Evolutionary conservation across 2,329 filamentous ascomycete genomes (phyloP).

Genomic region (Raffaelea arxii): DNA sequence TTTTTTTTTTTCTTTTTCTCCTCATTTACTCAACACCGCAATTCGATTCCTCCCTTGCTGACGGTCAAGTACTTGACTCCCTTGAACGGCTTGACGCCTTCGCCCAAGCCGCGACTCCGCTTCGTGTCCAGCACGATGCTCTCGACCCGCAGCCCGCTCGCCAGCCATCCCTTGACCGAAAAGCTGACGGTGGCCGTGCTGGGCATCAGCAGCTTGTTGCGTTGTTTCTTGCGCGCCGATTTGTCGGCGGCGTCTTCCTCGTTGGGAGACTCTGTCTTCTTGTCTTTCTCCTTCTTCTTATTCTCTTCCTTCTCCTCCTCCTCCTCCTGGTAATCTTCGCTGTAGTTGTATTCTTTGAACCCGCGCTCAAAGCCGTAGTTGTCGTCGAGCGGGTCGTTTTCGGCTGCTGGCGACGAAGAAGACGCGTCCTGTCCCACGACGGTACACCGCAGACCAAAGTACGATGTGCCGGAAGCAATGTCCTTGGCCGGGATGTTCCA

Average conservation of each 20-base stretch:
- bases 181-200: slow-evolving; percentile 67
- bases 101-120: slow-evolving; percentile 75
- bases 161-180: slow-evolving; percentile 58
- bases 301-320: slow-evolving; percentile 19
- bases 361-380: slow-evolving; percentile 33
- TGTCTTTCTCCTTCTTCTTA: slow-evolving; percentile 15
- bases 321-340: slow-evolving; percentile 43
- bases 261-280: background rate
- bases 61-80: slow-evolving; percentile 93
- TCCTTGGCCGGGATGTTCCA: slow-evolving; percentile 80
- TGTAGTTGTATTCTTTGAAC: slow-evolving; percentile 42
- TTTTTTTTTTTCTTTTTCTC: background rate
- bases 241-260: background rate
- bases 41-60: slow-evolving; percentile 54
- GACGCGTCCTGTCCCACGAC: slow-evolving; percentile 52
- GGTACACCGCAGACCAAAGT: slow-evolving; percentile 69
- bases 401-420: slow-evolving; percentile 15
- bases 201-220: slow-evolving; percentile 72
- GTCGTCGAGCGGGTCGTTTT: slow-evolving; percentile 29
- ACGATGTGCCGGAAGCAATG: slow-evolving; percentile 53
- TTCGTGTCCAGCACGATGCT: slow-evolving; percentile 62
- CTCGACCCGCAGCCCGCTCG: slow-evolving; percentile 58
- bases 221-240: slow-evolving; percentile 36
- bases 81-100: slow-evolving; percentile 90
- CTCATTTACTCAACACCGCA: slow-evolving; percentile 38